These are phyloP conservation scores for Rubus parviflorus DNA, from an alignment of 306 rosid genomes.

Conservation along the genomic window DNA sequence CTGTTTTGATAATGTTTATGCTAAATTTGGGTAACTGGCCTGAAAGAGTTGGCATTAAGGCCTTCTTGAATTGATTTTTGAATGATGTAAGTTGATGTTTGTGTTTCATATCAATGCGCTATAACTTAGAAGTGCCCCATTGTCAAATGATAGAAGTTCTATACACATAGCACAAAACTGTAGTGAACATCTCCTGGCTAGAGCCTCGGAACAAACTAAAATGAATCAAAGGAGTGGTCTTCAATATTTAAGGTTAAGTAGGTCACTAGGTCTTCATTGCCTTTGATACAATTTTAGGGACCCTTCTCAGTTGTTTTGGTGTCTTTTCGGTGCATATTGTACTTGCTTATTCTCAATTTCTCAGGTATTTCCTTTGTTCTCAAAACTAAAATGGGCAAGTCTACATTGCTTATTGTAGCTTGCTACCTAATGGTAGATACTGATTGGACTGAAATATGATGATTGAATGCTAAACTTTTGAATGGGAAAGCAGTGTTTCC, in stretches of 20 bases:
- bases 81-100: background rate
- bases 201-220: background rate
- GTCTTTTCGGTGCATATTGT: background rate
- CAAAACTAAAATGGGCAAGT: background rate
- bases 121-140: too few species aligned
- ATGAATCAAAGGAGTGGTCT: background rate
- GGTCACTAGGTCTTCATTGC: background rate
- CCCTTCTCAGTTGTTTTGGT: background rate
- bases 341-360: background rate
- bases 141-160: background rate
- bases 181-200: background rate
- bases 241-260: background rate
- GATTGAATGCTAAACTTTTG: background rate
- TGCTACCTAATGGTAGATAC: background rate
- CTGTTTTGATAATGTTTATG: background rate
- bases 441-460: background rate
- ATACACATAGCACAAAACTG: background rate
- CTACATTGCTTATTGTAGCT: background rate
- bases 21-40: background rate
- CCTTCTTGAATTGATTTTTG: background rate
- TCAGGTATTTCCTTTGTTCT: background rate
- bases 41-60: background rate
- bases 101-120: background rate
- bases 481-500: background rate
- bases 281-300: background rate